Conservation (phyloP, 202 grass and related monocot species). For the Setaria italica region DNA sequence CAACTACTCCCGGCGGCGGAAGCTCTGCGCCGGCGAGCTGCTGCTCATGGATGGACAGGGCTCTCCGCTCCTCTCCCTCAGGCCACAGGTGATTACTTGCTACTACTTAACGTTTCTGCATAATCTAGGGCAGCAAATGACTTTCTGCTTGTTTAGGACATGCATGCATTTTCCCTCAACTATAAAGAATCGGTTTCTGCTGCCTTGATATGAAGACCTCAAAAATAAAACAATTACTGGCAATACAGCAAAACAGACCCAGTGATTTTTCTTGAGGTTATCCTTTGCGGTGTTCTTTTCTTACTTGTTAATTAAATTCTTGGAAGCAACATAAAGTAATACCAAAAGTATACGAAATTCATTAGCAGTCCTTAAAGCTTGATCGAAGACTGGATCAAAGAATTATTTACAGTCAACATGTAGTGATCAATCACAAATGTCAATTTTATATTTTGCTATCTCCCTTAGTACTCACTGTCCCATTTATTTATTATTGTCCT, state of each 20-base stretch:
- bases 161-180: background rate
- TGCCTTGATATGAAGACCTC: background rate
- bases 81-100: constrained; percentile 63
- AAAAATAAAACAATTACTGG: background rate
- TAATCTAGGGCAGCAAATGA: background rate
- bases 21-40: constrained; percentile 69
- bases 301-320: background rate
- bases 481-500: background rate
- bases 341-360: background rate
- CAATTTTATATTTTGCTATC: background rate
- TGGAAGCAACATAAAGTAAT: background rate
- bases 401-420: background rate
- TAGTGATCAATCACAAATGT: background rate
- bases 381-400: background rate
- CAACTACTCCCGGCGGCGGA: constrained; percentile 75
- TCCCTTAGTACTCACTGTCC: background rate
- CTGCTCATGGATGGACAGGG: constrained; percentile 82
- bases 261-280: background rate
- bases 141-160: background rate
- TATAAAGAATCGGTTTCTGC: background rate
- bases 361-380: background rate
- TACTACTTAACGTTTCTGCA: background rate
- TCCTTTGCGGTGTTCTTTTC: background rate
- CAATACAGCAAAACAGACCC: background rate
- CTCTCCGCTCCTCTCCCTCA: constrained; percentile 62